Base-by-base conservation (phyloP, 257 asterid species). In the Lycium barbarum region DNA sequence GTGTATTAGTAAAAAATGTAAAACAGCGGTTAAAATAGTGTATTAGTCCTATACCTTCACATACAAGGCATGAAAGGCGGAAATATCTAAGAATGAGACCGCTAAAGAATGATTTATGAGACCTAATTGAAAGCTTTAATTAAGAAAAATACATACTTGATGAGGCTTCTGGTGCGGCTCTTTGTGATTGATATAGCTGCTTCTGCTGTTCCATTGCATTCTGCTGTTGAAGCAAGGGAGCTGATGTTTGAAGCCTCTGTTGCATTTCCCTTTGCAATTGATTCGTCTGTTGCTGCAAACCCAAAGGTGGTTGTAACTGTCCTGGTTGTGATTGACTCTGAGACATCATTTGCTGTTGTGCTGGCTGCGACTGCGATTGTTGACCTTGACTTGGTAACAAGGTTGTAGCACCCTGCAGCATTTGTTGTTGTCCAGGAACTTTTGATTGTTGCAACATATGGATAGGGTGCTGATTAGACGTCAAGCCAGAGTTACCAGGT, bases 311-410 rank as follows among this genome's bases (percentile, higher is more conserved):
- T 89, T 94, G 99, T 88, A 94, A 79, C 84, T 91, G 95, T 66
- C 94, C 97, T 26, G 93, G 92, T 88, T 95, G 99, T 85, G 99
- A 86, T 82, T 95, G 99, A 55, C 92, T 89, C 90, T 95, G 99
- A 57, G 95, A 91, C 91, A 94, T 90, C 94, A 96, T 78, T 68
- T 96, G 98, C 83, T 95, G 99, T 84, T 95, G 97, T 73, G 93
- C 86, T 80, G 92, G 93, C 88, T 90, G 98, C 51, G 93, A 85
- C 87, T 94, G 97, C 3, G 94, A 85, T 85, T 88, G 95, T 86
- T 92, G 99, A 87, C 90, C 87, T 90, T 96, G 99, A 85, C 84
- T 91, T 53, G 95, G 94, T 85, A 93, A 83, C 94, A 91, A 88
- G 88, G 84, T 90, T 83, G 91, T 67, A 86, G 86, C 84, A 86